phyloP scores from a whole-genome alignment of 2,329 filamentous ascomycete species.

The Aspergillus sojae region DNA sequence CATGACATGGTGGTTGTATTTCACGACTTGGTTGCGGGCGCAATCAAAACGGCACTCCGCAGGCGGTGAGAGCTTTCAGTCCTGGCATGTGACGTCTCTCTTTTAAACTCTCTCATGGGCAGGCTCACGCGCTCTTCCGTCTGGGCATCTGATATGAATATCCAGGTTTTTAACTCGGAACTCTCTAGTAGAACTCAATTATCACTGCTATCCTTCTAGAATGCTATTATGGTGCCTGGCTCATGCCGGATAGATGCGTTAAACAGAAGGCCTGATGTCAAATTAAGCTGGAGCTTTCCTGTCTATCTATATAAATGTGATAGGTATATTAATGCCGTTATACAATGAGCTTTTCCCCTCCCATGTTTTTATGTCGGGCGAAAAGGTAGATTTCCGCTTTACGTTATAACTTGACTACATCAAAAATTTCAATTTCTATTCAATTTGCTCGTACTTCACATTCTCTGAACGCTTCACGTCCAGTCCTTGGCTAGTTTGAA shows the following conservation, averaged over 20 bases:
- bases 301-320: neutral
- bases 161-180: neutral
- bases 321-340: neutral
- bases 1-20: constrained; percentile 8
- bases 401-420: neutral
- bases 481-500: neutral
- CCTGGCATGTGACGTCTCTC: constrained; percentile 15
- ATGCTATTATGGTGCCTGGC: neutral
- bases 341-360: neutral
- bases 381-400: neutral
- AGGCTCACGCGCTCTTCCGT: neutral
- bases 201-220: neutral
- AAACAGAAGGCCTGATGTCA: neutral
- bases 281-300: neutral
- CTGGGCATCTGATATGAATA: neutral
- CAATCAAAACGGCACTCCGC: neutral
- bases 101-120: neutral
- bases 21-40: neutral
- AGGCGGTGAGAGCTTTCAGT: constrained; percentile 16
- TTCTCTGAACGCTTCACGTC: neutral
- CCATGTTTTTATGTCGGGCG: neutral
- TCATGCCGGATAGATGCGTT: neutral
- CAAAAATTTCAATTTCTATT: neutral
- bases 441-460: neutral
- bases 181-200: constrained; percentile 4